phyloP scores from a whole-genome alignment of 2,329 filamentous ascomycete species.

The Chaetomiaceae sp. region DNA sequence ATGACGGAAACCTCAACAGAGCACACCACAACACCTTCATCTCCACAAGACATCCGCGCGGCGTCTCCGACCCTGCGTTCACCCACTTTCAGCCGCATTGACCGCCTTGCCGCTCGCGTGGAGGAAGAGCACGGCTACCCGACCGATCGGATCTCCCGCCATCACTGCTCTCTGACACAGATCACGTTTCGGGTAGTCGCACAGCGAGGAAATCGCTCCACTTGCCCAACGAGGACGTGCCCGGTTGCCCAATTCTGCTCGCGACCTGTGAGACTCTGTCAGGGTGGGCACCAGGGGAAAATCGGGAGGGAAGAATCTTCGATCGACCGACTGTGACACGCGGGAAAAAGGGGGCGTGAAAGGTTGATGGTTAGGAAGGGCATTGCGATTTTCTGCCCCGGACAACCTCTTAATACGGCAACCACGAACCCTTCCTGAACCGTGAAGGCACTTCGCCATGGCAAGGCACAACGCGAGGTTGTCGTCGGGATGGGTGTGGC shows the following conservation, averaged over 20 bases:
- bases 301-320: background rate
- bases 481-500: slow-evolving; percentile 7
- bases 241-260: background rate
- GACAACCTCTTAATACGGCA: background rate
- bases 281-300: background rate
- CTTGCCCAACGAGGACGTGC: background rate
- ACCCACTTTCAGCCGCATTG: slow-evolving; percentile 12
- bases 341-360: slow-evolving; percentile 2
- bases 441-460: slow-evolving; percentile 12
- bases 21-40: background rate
- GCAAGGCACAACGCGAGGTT: slow-evolving; percentile 3
- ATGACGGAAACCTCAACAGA: background rate
- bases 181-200: slow-evolving; percentile 18
- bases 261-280: background rate
- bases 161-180: slow-evolving; percentile 16
- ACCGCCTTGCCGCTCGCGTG: background rate
- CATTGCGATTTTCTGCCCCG: background rate
- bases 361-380: background rate
- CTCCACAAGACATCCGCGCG: background rate
- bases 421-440: background rate
- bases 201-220: slow-evolving; percentile 8
- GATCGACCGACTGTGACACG: background rate
- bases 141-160: slow-evolving; percentile 19
- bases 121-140: slow-evolving; percentile 3
- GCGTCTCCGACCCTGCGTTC: background rate